These are phyloP conservation scores for Sinapis alba DNA, from an alignment of 441 rosid genomes.

Conservation along the genomic window DNA sequence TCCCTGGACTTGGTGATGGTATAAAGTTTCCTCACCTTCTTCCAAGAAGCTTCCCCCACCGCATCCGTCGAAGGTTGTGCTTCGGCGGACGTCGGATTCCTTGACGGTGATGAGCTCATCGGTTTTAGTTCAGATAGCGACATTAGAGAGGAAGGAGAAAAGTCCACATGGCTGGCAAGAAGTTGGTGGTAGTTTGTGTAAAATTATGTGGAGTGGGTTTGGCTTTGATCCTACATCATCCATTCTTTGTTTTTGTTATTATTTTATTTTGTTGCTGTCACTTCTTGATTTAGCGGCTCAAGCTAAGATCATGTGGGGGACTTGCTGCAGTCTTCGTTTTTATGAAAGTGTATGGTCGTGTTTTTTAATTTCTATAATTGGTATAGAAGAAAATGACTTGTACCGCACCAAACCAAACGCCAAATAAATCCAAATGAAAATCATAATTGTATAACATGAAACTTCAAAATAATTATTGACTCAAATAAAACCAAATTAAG, in stretches of 20 bases:
- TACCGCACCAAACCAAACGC: slow-evolving; percentile 17
- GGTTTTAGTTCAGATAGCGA: slow-evolving; percentile 16
- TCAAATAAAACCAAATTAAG: neutral
- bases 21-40: slow-evolving; percentile 66
- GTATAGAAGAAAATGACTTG: slow-evolving; percentile 6
- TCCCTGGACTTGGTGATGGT: slow-evolving; percentile 72
- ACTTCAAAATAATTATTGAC: neutral
- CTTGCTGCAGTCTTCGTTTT: slow-evolving; percentile 4
- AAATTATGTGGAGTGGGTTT: slow-evolving; percentile 24
- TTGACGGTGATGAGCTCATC: slow-evolving; percentile 46
- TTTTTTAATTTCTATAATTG: neutral
- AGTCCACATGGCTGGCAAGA: slow-evolving; percentile 34
- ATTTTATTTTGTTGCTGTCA: neutral
- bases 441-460: neutral
- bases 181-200: slow-evolving; percentile 6
- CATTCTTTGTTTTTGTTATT: neutral
- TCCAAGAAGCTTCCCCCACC: slow-evolving; percentile 38
- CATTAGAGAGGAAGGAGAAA: neutral
- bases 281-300: slow-evolving; percentile 24
- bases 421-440: neutral
- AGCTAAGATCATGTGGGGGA: slow-evolving; percentile 18
- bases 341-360: slow-evolving; percentile 7
- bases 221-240: slow-evolving; percentile 25
- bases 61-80: slow-evolving; percentile 37
- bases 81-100: slow-evolving; percentile 39